Evolutionary conservation across 768 basidiomycete species (phyloP).

Genomic region (Termitomyces sp.): DNA sequence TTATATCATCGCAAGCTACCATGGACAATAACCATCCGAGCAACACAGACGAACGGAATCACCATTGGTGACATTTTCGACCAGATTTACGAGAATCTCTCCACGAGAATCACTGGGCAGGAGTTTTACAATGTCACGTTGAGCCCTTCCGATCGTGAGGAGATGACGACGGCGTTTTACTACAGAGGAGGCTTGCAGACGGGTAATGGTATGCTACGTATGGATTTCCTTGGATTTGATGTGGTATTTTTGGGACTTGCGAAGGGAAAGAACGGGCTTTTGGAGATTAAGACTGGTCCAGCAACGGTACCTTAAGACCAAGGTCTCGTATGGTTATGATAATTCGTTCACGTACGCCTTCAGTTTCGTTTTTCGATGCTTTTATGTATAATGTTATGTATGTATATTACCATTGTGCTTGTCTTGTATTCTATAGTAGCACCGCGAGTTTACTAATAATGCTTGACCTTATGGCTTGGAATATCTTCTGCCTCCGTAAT

Average conservation of each 20-base stretch:
- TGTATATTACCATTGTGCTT: not conserved
- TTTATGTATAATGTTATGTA: not conserved
- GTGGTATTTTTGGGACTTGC: constrained; percentile 34
- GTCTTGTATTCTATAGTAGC: not conserved
- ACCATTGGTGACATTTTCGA: constrained; percentile 48
- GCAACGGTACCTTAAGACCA: not conserved
- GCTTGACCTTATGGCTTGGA: not conserved
- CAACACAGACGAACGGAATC: constrained; percentile 41
- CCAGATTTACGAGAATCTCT: constrained; percentile 39
- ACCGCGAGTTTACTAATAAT: not conserved
- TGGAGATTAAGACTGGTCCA: constrained; percentile 30
- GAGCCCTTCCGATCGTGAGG: constrained; percentile 38
- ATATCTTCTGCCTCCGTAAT: not conserved
- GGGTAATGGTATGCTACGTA: constrained; percentile 36
- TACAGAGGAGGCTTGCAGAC: constrained; percentile 32
- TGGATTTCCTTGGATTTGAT: constrained; percentile 51
- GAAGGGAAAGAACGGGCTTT: constrained; percentile 26
- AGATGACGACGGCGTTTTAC: constrained; percentile 37
- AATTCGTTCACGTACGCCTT: not conserved
- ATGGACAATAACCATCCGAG: constrained; percentile 49
- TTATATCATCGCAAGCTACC: constrained; percentile 50
- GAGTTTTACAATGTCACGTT: constrained; percentile 50
- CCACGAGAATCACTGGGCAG: constrained; percentile 33
- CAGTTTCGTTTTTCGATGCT: not conserved
- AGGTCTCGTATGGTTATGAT: not conserved